phyloP scores from a whole-genome alignment of 1,284 basidiomycete species.

The Exobasidium rhododendri region DNA sequence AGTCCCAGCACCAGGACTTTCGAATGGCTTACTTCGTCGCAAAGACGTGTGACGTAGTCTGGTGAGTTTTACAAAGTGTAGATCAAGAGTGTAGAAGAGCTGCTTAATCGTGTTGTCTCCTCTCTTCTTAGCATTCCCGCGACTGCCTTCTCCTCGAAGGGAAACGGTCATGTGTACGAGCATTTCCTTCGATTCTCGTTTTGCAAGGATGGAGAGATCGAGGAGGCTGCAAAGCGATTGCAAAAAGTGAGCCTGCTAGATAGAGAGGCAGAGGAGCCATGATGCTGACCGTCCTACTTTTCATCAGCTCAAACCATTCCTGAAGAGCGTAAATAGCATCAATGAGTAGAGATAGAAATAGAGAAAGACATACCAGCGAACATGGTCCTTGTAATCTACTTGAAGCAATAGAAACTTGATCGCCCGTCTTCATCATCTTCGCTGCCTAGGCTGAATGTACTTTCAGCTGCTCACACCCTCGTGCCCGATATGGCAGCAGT shows the following conservation, averaged over 20 bases:
- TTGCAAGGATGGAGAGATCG: conserved; percentile 47
- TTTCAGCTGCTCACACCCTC: too few species aligned
- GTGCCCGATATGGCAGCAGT: too few species aligned
- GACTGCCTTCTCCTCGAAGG: conserved; percentile 47
- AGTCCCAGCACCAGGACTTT: conserved; percentile 83
- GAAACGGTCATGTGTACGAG: conserved; percentile 32
- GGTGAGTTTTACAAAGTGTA: conserved; percentile 9
- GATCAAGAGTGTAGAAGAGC: background rate
- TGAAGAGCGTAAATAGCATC: too few species aligned
- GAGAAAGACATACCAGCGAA: background rate
- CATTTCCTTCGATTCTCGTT: conserved; percentile 48
- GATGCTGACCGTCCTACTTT: too few species aligned
- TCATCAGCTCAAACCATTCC: conserved; percentile 1
- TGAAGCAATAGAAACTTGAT: too few species aligned
- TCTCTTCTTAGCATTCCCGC: conserved; percentile 46
- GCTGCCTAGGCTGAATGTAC: too few species aligned
- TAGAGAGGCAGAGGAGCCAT: too few species aligned
- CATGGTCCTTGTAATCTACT: too few species aligned
- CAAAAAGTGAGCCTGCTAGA: conserved; percentile 17
- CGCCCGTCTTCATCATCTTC: too few species aligned
- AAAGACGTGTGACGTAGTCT: conserved; percentile 47
- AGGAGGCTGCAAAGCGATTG: conserved; percentile 36
- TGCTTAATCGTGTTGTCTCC: background rate
- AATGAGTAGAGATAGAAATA: too few species aligned
- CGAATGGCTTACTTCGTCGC: conserved; percentile 60